Percentiles rank a stretch among this genome's conserved stretches.
These are phyloP conservation scores for Senna siamea DNA, from an alignment of 306 rosid species.

Conservation along the genomic window DNA sequence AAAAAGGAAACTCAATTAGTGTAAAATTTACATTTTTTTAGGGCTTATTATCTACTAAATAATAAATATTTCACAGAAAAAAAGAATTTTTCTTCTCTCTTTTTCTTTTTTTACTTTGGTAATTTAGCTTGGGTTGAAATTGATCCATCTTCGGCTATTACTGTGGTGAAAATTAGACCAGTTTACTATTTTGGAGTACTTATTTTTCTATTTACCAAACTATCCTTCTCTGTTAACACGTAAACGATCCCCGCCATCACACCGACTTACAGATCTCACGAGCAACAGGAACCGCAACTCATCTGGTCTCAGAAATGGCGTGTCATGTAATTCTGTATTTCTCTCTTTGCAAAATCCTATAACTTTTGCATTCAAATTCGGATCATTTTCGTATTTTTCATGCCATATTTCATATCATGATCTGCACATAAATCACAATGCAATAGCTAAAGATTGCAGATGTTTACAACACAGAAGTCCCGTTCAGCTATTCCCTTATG, in stretches of 20 bases:
- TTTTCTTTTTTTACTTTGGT: not conserved
- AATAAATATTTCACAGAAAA: too few species aligned
- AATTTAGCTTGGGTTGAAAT: not conserved
- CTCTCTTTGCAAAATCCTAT: constrained; percentile 1
- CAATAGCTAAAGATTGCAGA: constrained; percentile 20
- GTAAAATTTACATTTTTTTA: not conserved
- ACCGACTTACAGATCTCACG: constrained; percentile 29
- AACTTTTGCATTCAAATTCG: not conserved
- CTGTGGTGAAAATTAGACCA: constrained; percentile 22
- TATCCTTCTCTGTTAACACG: constrained; percentile 16
- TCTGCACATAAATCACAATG: constrained; percentile 18
- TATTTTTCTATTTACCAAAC: constrained; percentile 30
- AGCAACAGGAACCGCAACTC: constrained; percentile 9
- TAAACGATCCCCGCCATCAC: constrained; percentile 12
- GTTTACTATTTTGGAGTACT: not conserved
- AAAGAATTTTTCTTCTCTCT: too few species aligned
- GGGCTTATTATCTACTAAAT: too few species aligned
- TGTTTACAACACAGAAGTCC: not conserved
- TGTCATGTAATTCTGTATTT: constrained; percentile 38
- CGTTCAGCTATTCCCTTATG: too few species aligned
- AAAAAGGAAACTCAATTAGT: too few species aligned
- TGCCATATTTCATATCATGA: constrained; percentile 2
- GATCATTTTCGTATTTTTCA: constrained; percentile 11
- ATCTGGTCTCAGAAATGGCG: constrained; percentile 41
- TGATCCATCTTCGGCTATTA: not conserved